A percentile compares a stretch with the other conserved stretches of the same genome.
Evolutionary conservation across 202 grass and related monocot genomes (phyloP).

Genomic region (Elaeis oleifera): DNA sequence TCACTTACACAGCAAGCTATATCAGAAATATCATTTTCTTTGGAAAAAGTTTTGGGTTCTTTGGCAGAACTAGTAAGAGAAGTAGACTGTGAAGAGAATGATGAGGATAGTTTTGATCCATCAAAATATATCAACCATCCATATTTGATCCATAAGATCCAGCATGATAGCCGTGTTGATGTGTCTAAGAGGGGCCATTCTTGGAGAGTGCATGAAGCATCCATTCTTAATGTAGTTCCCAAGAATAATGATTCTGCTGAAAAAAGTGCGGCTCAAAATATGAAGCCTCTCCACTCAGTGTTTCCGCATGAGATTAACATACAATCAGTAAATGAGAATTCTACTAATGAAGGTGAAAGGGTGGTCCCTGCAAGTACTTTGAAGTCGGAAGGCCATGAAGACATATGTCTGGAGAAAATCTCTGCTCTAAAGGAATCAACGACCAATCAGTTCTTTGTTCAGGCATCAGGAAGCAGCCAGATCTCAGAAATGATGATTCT

Average conservation of each 20-base stretch:
- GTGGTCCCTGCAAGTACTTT: conserved; percentile 27
- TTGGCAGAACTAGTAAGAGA: conserved; percentile 47
- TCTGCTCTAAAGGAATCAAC: background rate
- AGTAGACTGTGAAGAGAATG: conserved; percentile 32
- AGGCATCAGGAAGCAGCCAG: conserved; percentile 10
- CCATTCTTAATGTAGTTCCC: conserved; percentile 22
- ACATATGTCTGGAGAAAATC: conserved; percentile 23
- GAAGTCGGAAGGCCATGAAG: conserved; percentile 21
- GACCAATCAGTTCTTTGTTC: background rate
- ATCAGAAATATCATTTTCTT: conserved; percentile 57
- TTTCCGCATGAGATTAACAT: conserved; percentile 20
- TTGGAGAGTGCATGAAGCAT: conserved; percentile 15
- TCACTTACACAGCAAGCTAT: conserved; percentile 35
- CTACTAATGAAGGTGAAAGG: conserved; percentile 20
- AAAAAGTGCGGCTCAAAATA: conserved; percentile 19
- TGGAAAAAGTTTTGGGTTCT: conserved; percentile 68
- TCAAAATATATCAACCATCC: background rate
- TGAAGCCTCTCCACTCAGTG: conserved; percentile 5
- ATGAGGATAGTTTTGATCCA: conserved; percentile 1
- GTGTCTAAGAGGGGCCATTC: conserved; percentile 20
- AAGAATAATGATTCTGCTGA: conserved; percentile 30
- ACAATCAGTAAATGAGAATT: conserved; percentile 9
- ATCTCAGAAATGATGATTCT: conserved; percentile 24
- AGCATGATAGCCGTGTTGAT: conserved; percentile 2
- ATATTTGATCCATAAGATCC: conserved; percentile 1